A percentile compares a stretch with the other conserved stretches of the same genome.
phyloP scores from a whole-genome alignment of 495 filamentous ascomycete genomes.

The Penicillium dipodomyicola region DNA sequence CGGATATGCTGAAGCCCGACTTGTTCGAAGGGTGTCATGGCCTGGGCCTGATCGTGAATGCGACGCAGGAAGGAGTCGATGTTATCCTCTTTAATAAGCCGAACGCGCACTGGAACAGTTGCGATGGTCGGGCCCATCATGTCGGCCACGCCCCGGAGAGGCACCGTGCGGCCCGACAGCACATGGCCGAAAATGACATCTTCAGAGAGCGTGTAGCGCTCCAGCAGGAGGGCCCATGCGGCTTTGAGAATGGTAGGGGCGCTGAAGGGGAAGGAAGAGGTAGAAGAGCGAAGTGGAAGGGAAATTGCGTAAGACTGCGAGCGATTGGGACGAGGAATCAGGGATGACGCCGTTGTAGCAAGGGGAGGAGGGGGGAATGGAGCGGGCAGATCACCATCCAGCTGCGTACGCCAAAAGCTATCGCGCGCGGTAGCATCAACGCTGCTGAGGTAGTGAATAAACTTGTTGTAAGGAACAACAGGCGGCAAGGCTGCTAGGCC shows the following conservation, averaged over 20 bases:
- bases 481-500: conserved; percentile 26
- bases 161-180: conserved; percentile 34
- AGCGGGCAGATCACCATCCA: conserved; percentile 20
- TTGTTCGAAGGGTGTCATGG: conserved; percentile 54
- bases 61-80: conserved; percentile 32
- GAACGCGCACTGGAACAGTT: conserved; percentile 22
- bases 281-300: background rate
- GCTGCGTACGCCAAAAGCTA: conserved; percentile 34
- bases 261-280: background rate
- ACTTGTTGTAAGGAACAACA: conserved; percentile 13
- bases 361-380: conserved; percentile 2
- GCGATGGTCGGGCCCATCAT: conserved; percentile 40
- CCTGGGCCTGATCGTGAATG: conserved; percentile 45
- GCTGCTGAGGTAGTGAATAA: conserved; percentile 26
- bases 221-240: conserved; percentile 50
- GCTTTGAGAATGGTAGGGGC: conserved; percentile 41
- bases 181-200: conserved; percentile 42
- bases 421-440: conserved; percentile 19
- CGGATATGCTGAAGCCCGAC: conserved; percentile 58
- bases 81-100: background rate
- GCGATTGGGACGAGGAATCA: background rate
- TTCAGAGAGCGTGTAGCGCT: conserved; percentile 32
- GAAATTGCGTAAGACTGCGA: background rate
- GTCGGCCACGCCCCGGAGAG: conserved; percentile 29
- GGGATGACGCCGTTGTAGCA: background rate